Percentiles rank a stretch among this genome's conserved stretches.
Conservation (phyloP, 495 filamentous ascomycete genomes). For the Lasiosphaeriaceae sp. region DNA sequence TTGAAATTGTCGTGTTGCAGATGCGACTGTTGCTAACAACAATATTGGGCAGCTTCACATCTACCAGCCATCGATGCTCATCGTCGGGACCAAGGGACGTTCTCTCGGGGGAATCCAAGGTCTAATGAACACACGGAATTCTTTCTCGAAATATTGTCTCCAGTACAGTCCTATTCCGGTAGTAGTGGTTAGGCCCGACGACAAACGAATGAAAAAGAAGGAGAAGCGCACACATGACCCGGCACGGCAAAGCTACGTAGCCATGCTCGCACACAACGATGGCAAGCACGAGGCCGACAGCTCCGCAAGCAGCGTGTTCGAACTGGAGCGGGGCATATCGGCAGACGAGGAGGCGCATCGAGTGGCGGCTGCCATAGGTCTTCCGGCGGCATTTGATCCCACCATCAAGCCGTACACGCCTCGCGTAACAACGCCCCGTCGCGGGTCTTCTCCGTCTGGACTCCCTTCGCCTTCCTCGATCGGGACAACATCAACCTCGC, state of each 20-base stretch:
- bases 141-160: conserved; percentile 93
- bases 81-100: conserved; percentile 88
- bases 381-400: conserved; percentile 56
- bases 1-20: not conserved
- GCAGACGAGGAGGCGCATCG: conserved; percentile 64
- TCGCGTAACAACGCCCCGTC: conserved; percentile 24
- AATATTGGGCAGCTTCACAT: conserved; percentile 67
- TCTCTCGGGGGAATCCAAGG: conserved; percentile 85
- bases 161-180: conserved; percentile 97
- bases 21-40: not conserved
- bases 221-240: conserved; percentile 81
- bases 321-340: conserved; percentile 43
- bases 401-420: conserved; percentile 44
- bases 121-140: conserved; percentile 74
- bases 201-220: conserved; percentile 90
- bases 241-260: conserved; percentile 69
- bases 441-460: conserved; percentile 23
- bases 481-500: conserved; percentile 18
- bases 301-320: conserved; percentile 43
- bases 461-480: conserved; percentile 21
- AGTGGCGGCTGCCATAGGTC: conserved; percentile 66
- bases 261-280: conserved; percentile 67
- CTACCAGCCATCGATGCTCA: conserved; percentile 90
- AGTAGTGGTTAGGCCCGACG: conserved; percentile 86
- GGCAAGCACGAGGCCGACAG: conserved; percentile 53